Conservation (phyloP, 768 basidiomycete genomes). For the Tulasnella sp. region DNA sequence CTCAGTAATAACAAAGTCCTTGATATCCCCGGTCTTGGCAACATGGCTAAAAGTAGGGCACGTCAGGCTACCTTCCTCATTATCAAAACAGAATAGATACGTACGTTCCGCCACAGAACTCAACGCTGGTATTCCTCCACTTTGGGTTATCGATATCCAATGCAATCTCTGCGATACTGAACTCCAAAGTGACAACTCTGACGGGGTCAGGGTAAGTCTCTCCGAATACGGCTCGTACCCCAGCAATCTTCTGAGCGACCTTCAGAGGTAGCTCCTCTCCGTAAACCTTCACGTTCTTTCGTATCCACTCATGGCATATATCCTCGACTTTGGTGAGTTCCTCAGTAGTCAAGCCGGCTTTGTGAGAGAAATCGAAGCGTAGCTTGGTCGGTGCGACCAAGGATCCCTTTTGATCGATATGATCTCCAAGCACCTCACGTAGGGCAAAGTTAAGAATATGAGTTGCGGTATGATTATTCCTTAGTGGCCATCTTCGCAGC, state of each 20-base stretch:
- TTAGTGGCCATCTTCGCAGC: constrained; percentile 87
- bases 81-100: constrained; percentile 25
- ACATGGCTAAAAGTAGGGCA: constrained; percentile 54
- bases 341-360: constrained; percentile 60
- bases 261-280: constrained; percentile 73
- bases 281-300: constrained; percentile 74
- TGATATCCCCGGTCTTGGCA: constrained; percentile 91
- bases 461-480: constrained; percentile 97
- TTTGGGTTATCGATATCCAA: constrained; percentile 77
- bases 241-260: constrained; percentile 76
- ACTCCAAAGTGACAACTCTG: constrained; percentile 84
- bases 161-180: constrained; percentile 71
- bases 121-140: constrained; percentile 84
- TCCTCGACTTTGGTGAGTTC: constrained; percentile 75
- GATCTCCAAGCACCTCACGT: constrained; percentile 89
- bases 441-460: constrained; percentile 93
- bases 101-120: constrained; percentile 97
- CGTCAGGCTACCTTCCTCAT: background rate
- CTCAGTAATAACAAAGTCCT: constrained; percentile 86
- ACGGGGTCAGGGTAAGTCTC: constrained; percentile 98
- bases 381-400: constrained; percentile 91
- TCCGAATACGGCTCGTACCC: constrained; percentile 91
- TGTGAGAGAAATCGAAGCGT: constrained; percentile 98
- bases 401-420: constrained; percentile 96
- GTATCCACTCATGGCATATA: constrained; percentile 82